Conservation (phyloP, 805 yeast genomes). For the Wickerhamomyces chambardii region DNA sequence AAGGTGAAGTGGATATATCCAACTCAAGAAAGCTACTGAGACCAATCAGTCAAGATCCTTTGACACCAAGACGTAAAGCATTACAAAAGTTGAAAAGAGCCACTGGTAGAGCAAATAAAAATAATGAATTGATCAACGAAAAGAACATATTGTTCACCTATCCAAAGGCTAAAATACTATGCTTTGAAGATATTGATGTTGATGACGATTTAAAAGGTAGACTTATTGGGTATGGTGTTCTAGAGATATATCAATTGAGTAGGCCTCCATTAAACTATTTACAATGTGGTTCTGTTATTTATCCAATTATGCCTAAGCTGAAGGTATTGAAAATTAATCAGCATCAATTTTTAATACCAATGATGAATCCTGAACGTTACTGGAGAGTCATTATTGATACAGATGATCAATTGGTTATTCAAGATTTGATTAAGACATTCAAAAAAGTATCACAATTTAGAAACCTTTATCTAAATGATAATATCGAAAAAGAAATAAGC, state of each 20-base stretch:
- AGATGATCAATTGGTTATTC: conserved; percentile 5
- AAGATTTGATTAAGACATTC: conserved; percentile 18
- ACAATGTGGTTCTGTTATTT: conserved; percentile 52
- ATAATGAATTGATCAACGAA: conserved; percentile 7
- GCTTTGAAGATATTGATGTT: conserved; percentile 11
- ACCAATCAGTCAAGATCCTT: conserved; percentile 3
- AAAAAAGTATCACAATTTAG: conserved; percentile 30
- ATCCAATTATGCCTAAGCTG: conserved; percentile 63
- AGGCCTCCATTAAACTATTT: conserved; percentile 50
- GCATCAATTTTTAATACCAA: conserved; percentile 48
- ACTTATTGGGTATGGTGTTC: conserved; percentile 49
- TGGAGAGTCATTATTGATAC: conserved; percentile 45
- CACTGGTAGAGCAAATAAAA: conserved; percentile 9
- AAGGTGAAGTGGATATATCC: conserved; percentile 14
- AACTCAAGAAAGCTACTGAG: conserved; percentile 13
- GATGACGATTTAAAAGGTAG: conserved; percentile 25
- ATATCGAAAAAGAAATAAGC: neutral
- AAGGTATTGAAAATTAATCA: conserved; percentile 41
- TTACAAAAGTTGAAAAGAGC: neutral
- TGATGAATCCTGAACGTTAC: conserved; percentile 68
- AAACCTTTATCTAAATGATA: conserved; percentile 19
- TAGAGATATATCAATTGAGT: conserved; percentile 51
- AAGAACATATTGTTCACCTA: conserved; percentile 10
- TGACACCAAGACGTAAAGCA: conserved; percentile 16
- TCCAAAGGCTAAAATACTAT: conserved; percentile 12